These are phyloP conservation scores for Sclerotinia sclerotiorum DNA, from an alignment of 2,329 filamentous ascomycete species.

Conservation along the genomic window DNA sequence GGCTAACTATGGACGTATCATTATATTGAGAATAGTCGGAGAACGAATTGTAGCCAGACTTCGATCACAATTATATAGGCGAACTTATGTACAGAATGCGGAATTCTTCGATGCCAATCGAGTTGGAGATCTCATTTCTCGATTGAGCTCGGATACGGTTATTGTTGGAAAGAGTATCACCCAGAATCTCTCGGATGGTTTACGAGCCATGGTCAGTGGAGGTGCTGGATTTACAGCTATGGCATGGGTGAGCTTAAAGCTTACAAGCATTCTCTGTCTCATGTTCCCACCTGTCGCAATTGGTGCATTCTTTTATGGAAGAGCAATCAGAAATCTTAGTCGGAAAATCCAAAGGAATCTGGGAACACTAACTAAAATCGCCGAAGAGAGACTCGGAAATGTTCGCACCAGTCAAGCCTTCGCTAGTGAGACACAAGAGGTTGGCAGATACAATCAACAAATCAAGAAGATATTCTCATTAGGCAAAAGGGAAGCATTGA, in stretches of 20 bases:
- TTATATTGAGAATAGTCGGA: conserved; percentile 89
- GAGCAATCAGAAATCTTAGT: conserved; percentile 84
- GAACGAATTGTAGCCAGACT: conserved; percentile 91
- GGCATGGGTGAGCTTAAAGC: conserved; percentile 90
- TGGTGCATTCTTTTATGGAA: conserved; percentile 87
- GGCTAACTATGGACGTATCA: conserved; percentile 91
- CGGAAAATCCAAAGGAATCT: conserved; percentile 92
- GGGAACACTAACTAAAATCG: conserved; percentile 91
- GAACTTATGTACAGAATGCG: conserved; percentile 94
- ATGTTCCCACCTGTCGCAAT: conserved; percentile 90
- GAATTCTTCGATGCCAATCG: conserved; percentile 99
- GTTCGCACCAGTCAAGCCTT: conserved; percentile 97
- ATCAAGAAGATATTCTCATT: conserved; percentile 89
- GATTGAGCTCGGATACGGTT: conserved; percentile 92
- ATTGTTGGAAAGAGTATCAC: conserved; percentile 99
- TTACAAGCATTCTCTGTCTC: conserved; percentile 81
- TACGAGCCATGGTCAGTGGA: conserved; percentile 86
- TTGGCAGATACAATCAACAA: conserved; percentile 87
- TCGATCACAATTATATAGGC: conserved; percentile 83
- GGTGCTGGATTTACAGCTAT: conserved; percentile 87
- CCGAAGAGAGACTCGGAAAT: conserved; percentile 95
- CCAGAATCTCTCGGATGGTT: conserved; percentile 94
- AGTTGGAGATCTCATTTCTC: conserved; percentile 92
- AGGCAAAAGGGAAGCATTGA: conserved; percentile 80
- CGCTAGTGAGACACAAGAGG: conserved; percentile 87